A percentile compares a stretch with the other conserved stretches of the same genome.
Conservation (phyloP, 192 early-diverging fungal genomes). For the Backusella circina region DNA sequence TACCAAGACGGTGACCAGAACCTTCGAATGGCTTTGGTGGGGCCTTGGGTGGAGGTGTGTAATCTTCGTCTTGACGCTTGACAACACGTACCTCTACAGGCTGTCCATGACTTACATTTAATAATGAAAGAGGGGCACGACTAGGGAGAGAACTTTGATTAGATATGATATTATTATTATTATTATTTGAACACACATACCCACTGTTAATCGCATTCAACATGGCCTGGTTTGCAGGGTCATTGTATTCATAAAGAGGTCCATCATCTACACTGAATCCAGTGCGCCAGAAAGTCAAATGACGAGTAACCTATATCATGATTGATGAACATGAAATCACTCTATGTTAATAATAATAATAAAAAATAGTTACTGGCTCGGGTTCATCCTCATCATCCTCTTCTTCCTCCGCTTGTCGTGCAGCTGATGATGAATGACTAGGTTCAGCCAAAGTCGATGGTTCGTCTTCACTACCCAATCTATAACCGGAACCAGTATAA, state of each 20-base stretch:
- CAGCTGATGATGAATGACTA: background rate
- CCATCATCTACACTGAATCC: conserved; percentile 97
- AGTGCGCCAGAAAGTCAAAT: conserved; percentile 93
- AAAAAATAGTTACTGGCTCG: conserved; percentile 11
- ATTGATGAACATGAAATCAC: background rate
- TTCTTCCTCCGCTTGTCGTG: background rate
- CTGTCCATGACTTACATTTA: conserved; percentile 88
- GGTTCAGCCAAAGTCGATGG: conserved; percentile 27
- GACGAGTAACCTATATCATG: conserved; percentile 53
- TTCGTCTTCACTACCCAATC: conserved; percentile 51
- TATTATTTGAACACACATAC: conserved; percentile 34
- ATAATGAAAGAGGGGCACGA: conserved; percentile 79
- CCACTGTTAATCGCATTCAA: conserved; percentile 87
- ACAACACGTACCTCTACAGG: conserved; percentile 86
- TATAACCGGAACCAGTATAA: conserved; percentile 46
- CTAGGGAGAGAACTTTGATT: no score
- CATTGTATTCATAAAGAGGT: conserved; percentile 78
- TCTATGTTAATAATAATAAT: background rate
- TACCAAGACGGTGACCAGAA: conserved; percentile 76
- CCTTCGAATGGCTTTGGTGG: conserved; percentile 77
- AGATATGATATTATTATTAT: no score
- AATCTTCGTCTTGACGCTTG: conserved; percentile 83
- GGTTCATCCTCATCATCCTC: no score
- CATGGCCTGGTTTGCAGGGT: conserved; percentile 82
- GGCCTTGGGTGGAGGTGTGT: conserved; percentile 75